Conservation (phyloP, 202 grass and related monocot species). For the Zizania palustris region DNA sequence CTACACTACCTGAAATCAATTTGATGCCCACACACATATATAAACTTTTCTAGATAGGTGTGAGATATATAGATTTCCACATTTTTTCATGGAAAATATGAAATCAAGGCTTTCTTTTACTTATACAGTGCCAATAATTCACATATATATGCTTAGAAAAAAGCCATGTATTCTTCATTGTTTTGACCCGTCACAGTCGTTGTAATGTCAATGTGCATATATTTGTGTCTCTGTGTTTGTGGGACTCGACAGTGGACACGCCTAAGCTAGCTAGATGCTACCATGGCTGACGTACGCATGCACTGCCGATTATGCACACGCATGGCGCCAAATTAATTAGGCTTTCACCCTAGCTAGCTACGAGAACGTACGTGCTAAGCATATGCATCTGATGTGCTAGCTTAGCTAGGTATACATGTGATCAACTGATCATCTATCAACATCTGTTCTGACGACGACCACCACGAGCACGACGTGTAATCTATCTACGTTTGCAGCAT, state of each 20-base stretch:
- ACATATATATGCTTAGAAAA: neutral
- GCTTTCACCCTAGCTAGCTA: neutral
- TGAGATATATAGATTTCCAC: too few relatives aligned
- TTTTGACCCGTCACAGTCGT: neutral
- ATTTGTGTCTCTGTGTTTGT: too few relatives aligned
- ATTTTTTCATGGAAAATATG: too few relatives aligned
- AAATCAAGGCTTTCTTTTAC: neutral
- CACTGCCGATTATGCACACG: neutral
- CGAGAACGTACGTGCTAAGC: too few relatives aligned
- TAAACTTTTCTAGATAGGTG: too few relatives aligned
- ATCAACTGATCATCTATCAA: neutral
- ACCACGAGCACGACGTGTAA: too few relatives aligned
- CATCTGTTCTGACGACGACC: conserved; percentile 19
- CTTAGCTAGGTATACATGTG: neutral
- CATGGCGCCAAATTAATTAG: neutral
- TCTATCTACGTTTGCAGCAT: neutral
- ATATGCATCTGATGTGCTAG: too few relatives aligned
- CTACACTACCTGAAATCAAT: neutral
- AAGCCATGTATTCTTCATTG: neutral
- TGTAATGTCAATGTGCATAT: too few relatives aligned
- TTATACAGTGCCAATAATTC: neutral
- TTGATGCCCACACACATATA: too few relatives aligned
- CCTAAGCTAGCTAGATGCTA: conserved; percentile 1
- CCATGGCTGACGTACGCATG: neutral
- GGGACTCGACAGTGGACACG: neutral